A percentile compares a stretch with the other conserved stretches of the same genome.
These are phyloP conservation scores for Euptelea pleiosperma DNA, from an alignment of 164 flowering plant genomes.

Conservation along the genomic window DNA sequence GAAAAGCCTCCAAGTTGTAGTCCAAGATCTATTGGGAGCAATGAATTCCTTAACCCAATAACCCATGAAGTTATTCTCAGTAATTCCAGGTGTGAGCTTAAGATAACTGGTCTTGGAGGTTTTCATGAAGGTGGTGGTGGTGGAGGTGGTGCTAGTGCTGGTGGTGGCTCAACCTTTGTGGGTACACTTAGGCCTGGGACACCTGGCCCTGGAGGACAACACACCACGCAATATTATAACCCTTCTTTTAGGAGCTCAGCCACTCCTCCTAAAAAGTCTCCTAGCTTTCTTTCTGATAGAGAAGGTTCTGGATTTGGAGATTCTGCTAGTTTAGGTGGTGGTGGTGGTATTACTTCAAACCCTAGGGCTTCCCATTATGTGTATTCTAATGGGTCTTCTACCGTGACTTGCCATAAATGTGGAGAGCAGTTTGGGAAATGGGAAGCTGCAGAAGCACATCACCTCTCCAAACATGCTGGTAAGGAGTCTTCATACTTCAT, in stretches of 20 bases:
- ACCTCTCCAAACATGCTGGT: slow-evolving; percentile 97
- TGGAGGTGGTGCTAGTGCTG: slow-evolving; percentile 27
- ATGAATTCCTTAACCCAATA: slow-evolving; percentile 85
- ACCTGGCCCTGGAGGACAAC: slow-evolving; percentile 86
- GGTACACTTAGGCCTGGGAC: slow-evolving; percentile 93
- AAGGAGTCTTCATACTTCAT: slow-evolving; percentile 10
- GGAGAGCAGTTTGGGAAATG: slow-evolving; percentile 78
- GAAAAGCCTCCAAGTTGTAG: slow-evolving; percentile 84
- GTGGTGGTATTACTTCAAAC: slow-evolving; percentile 21
- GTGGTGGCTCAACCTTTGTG: slow-evolving; percentile 50
- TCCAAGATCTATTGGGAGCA: slow-evolving; percentile 96
- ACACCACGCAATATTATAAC: slow-evolving; percentile 53
- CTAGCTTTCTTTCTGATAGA: slow-evolving; percentile 32
- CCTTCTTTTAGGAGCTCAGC: slow-evolving; percentile 42
- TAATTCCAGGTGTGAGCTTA: slow-evolving; percentile 86
- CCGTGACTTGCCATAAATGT: slow-evolving; percentile 74
- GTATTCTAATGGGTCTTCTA: slow-evolving; percentile 40
- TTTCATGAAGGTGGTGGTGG: slow-evolving; percentile 27
- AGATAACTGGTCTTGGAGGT: slow-evolving; percentile 59
- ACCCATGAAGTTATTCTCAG: slow-evolving; percentile 89
- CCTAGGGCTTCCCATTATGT: slow-evolving; percentile 37
- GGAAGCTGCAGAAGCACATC: slow-evolving; percentile 91
- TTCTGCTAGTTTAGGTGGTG: slow-evolving; percentile 20
- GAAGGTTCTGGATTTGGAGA: slow-evolving; percentile 36
- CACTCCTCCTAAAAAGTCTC: slow-evolving; percentile 43